Base-by-base conservation (phyloP, 1,284 basidiomycete species). In the Apiotrichum sp. region DNA sequence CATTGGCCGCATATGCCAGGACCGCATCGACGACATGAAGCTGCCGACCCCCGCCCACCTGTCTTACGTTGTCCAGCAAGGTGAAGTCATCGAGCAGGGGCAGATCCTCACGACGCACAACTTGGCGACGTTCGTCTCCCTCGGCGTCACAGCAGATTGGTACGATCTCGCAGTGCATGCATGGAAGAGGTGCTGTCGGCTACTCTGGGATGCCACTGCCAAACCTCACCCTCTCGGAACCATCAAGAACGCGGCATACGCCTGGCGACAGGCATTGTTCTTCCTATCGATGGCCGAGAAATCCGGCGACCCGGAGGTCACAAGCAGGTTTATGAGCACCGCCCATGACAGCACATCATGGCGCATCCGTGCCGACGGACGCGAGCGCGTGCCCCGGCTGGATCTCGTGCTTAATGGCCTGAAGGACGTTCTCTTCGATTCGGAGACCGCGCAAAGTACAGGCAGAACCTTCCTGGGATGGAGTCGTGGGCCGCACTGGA, bases 41-140 rank as follows among this genome's bases (percentile, higher is more conserved):
- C 33, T 35, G 6, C 45, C 45, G 7, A 6, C 33, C 32, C 6
- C 11, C 6, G 8, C 6, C 13, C 45, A 3, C 14, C 13, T 3
- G 29, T 13, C 45, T 3, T 44, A 50, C 6, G 16, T 50, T 3
- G 55, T 50, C 3, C 5, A 9, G 13, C 41, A 50, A 43, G 56
- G 56, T 33, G 41, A 38, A 34, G 47, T 50, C 11, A 50, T 53
- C n/a, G 56, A 57, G 51, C 56, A 57, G n/a, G 29, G 42, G 9
- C 56, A 57, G 39, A 50, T 57, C 16, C 33, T 57, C 11, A 53
- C 56, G 16, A 57, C 56, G 4, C 56, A 57, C 56, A 57, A 57
- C 34, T 43, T 57, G 14, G 47, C 56, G 11, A 14, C 44, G 4
- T 32, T 57, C 6, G 47, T 42, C 1, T 7, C 32, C 1, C 43